Evolutionary conservation across 805 yeast genomes (phyloP), one percentile per base, ranked within the genome.

Genomic region (Ogataea pignaliae): DNA sequence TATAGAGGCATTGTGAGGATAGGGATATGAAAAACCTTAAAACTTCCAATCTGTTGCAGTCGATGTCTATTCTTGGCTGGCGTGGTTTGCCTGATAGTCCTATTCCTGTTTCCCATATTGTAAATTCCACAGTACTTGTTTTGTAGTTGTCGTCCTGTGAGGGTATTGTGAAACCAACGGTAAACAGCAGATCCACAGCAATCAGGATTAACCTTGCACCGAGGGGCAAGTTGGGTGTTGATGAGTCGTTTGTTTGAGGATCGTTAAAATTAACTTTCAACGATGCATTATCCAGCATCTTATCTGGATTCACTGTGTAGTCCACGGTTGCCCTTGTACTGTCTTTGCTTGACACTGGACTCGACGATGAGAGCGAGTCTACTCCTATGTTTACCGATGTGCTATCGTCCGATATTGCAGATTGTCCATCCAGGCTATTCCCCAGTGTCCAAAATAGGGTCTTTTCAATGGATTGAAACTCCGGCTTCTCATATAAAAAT

Each of bases 31-130:
- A 43, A 8, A 88, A 65, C 39, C 83, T 68, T 33, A 91, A 53
- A 2, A 86, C 66, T 55, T 86, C 95, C 5, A 81, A 64, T 53
- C 95, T 74, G 57, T 85, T 80, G 21, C 79, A 59, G 52, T 85
- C 90, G 34, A 78, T 56, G 17, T 68, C 65, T 1, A 75, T 64
- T 14, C 57, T 64, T 37, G 68, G 77, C 31, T 42, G 54, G 32
- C 52, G 39, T 36, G 45, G 53, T 7, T 41, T 42, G 4, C 49
- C 61, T 2, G 61, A 54, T 3, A 68, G 59, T 2, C 88, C 90
- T 29, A 89, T 72, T 6, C 96, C 97, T 3, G 85, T 79, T 53
- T 86, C 95, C 96, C 97, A 89, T 1, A 84, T 69, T 8, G 68
- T 50, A 40, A 63, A 65, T 18, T 72, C 72, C 3, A 60, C 51